These are phyloP conservation scores for Pyrenophora teres DNA, from an alignment of 2,329 filamentous ascomycete genomes.

Conservation along the genomic window DNA sequence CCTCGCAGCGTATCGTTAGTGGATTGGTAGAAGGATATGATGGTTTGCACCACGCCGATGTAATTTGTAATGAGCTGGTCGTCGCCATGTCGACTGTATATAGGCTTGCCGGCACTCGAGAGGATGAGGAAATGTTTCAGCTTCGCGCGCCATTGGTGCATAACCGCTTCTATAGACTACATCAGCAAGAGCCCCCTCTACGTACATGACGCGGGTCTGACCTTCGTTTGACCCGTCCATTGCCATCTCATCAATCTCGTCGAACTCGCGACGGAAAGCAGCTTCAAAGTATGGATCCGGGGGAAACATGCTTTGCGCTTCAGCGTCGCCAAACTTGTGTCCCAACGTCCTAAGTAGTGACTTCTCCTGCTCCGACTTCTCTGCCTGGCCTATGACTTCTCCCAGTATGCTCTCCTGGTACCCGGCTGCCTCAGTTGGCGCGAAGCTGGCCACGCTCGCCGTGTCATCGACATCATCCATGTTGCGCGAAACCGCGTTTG, in stretches of 20 bases:
- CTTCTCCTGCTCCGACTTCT: slow-evolving; percentile 65
- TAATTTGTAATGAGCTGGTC: slow-evolving; percentile 88
- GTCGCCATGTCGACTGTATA: slow-evolving; percentile 94
- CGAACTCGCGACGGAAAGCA: slow-evolving; percentile 78
- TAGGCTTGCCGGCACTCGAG: slow-evolving; percentile 94
- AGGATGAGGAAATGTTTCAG: slow-evolving; percentile 97
- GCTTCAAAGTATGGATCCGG: slow-evolving; percentile 59
- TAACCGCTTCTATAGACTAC: slow-evolving; percentile 51
- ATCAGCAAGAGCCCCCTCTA: slow-evolving; percentile 35
- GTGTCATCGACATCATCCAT: slow-evolving; percentile 65
- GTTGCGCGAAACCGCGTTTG: slow-evolving; percentile 49
- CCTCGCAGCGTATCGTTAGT: slow-evolving; percentile 75
- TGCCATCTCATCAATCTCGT: slow-evolving; percentile 67
- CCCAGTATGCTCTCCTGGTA: slow-evolving; percentile 83
- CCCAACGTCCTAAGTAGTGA: slow-evolving; percentile 71
- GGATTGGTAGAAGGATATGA: slow-evolving; percentile 94
- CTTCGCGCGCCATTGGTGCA: slow-evolving; percentile 85
- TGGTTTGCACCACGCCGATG: slow-evolving; percentile 93
- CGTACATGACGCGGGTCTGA: slow-evolving; percentile 50
- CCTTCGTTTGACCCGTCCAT: slow-evolving; percentile 62
- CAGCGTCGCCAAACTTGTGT: slow-evolving; percentile 57
- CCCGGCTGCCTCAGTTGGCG: slow-evolving; percentile 65
- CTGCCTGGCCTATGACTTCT: slow-evolving; percentile 67
- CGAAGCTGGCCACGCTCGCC: slow-evolving; percentile 69
- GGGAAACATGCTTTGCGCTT: slow-evolving; percentile 60